Base-by-base conservation (phyloP, 2,329 filamentous ascomycete species). In the Curvularia verruculosa region DNA sequence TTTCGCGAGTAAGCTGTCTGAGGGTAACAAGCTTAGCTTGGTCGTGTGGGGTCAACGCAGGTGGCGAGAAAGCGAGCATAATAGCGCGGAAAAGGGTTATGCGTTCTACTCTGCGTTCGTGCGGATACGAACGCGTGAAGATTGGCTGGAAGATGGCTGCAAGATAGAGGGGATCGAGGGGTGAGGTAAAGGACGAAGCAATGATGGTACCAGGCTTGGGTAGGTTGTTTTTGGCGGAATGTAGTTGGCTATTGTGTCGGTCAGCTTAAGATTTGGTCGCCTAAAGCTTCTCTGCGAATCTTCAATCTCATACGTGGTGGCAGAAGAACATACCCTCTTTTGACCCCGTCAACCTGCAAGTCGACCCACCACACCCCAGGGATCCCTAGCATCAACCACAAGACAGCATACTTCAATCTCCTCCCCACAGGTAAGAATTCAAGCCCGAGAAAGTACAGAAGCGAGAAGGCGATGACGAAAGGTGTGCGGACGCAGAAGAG, bases 281-380 rank as follows among this genome's bases (percentile, higher is more conserved):
- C 26, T 40, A 39, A 13, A 4, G 3, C 21, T 21, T 39, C 21
- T 15, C 15, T 12, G 9, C 3, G 18, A 31, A 19, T 18, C 15
- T 51, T 28, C 24, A 29, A 34, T 24, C 19, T 18, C 9, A 44
- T 36, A 23, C 4, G 19, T 23, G 15, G 13, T 21, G 12, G 12
- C n/a, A 10, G n/a, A 28, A 29, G 46, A 72, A 72, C 81, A 54
- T 76, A 93, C 79, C 95, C 95, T 79, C 92, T 91, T 78, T 91
- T 93, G 52, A 99, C 95, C 56, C 94, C 94, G 75, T 99, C 95
- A 64, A 99, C 91, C 77, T 97, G 94, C n/a, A 99, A 82, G 77
- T 99, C 95, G 54, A 97, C 89, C 94, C 94, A 98, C 92, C 93
- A 98, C 56, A 99, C 91, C 26, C 95, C 94, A 0, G 93, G 92